These are phyloP conservation scores for Linum usitatissimum DNA, from an alignment of 345 rosid genomes.

Conservation along the genomic window DNA sequence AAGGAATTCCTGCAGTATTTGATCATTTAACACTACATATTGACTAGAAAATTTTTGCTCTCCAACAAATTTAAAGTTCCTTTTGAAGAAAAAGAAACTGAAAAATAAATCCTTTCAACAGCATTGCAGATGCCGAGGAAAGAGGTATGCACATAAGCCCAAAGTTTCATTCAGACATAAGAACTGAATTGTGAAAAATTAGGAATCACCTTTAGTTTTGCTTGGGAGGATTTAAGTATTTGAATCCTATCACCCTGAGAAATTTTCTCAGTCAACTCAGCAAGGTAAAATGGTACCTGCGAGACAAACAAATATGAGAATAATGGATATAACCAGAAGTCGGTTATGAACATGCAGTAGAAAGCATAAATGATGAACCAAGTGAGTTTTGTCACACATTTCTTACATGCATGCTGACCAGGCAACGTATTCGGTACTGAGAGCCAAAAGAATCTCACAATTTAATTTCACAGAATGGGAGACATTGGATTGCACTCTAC, in stretches of 20 bases:
- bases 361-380: neutral
- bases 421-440: neutral
- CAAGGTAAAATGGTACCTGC: conserved; percentile 50
- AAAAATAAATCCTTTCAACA: conserved; percentile 1
- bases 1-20: conserved; percentile 53
- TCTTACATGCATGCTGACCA: neutral
- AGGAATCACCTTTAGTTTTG: conserved; percentile 54
- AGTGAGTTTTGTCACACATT: neutral
- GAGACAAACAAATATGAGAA: neutral
- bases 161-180: neutral
- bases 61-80: neutral
- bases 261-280: conserved; percentile 66
- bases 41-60: neutral
- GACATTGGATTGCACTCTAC: neutral
- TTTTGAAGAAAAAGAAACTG: neutral
- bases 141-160: neutral
- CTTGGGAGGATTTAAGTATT: conserved; percentile 42
- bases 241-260: conserved; percentile 51
- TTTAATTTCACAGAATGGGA: no score
- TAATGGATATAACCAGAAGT: neutral
- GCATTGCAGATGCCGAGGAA: neutral
- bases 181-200: neutral
- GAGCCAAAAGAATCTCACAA: neutral
- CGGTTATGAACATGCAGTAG: neutral
- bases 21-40: neutral